Conservation (phyloP, 257 asterid genomes). For the Phtheirospermum japonicum region DNA sequence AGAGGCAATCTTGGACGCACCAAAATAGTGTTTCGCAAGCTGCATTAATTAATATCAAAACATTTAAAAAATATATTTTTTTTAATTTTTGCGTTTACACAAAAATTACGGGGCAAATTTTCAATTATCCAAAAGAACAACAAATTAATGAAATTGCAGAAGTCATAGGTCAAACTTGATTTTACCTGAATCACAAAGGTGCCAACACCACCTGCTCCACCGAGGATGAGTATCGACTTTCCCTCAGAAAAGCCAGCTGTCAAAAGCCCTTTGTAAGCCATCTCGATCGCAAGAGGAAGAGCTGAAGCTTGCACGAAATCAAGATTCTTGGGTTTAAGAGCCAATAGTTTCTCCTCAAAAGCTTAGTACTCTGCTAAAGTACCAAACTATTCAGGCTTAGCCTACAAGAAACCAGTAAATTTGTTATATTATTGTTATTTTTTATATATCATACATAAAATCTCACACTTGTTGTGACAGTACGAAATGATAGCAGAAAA, state of each 20-base stretch:
- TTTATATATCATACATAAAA: too few relatives aligned
- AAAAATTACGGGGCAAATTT: too few relatives aligned
- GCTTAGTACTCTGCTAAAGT: slow-evolving; percentile 82
- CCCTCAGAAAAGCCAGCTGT: slow-evolving; percentile 61
- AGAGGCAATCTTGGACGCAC: slow-evolving; percentile 85
- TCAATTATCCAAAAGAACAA: too few relatives aligned
- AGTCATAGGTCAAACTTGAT: too few relatives aligned
- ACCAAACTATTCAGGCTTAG: slow-evolving; percentile 74
- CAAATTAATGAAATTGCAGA: not conserved
- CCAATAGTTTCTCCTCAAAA: slow-evolving; percentile 79
- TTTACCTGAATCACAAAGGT: slow-evolving; percentile 91
- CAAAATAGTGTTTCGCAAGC: slow-evolving; percentile 79
- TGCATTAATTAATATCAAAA: slow-evolving; percentile 24
- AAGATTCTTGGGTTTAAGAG: slow-evolving; percentile 69
- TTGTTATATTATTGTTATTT: too few relatives aligned
- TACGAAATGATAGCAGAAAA: too few relatives aligned
- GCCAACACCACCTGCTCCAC: slow-evolving; percentile 99
- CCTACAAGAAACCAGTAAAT: too few relatives aligned
- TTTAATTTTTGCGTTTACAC: too few relatives aligned
- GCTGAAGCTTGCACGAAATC: slow-evolving; percentile 72
- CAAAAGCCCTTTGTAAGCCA: slow-evolving; percentile 76
- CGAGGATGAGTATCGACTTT: slow-evolving; percentile 78
- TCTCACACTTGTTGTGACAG: too few relatives aligned
- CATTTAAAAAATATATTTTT: too few relatives aligned
- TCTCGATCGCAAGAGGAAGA: slow-evolving; percentile 84